Evolutionary conservation across 179 eudicot species (phyloP).

Genomic region (Patellifolia procumbens): DNA sequence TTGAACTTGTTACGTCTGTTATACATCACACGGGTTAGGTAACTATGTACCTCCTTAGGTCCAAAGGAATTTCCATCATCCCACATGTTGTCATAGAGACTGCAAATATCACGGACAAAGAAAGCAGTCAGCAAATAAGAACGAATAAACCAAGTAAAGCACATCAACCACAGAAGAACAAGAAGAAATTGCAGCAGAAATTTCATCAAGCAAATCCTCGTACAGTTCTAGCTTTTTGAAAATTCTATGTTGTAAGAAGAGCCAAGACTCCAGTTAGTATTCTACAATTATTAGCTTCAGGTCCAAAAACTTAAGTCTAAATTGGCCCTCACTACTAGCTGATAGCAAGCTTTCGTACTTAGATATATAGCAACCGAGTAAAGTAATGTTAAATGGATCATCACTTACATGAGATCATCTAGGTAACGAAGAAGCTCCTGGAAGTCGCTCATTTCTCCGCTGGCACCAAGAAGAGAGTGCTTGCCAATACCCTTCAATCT

Average conservation of each 20-base stretch:
- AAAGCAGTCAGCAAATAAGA: background rate
- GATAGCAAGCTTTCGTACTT: background rate
- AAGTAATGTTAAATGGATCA: background rate
- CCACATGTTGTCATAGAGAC: conserved; percentile 95
- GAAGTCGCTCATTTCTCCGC: conserved; percentile 95
- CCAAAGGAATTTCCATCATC: conserved; percentile 97
- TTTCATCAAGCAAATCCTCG: background rate
- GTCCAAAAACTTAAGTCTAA: background rate
- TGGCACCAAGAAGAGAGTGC: conserved; percentile 90
- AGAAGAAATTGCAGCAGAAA: background rate
- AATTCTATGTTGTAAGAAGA: too few relatives aligned
- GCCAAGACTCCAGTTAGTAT: too few relatives aligned
- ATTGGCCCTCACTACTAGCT: background rate
- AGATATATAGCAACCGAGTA: background rate
- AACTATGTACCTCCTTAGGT: conserved; percentile 92
- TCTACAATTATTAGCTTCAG: background rate
- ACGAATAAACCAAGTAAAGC: conserved; percentile 9
- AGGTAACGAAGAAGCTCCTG: conserved; percentile 82
- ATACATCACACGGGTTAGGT: conserved; percentile 86
- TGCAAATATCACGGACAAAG: conserved; percentile 33
- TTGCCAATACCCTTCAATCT: conserved; percentile 82
- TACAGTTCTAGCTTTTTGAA: background rate
- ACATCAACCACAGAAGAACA: conserved; percentile 1
- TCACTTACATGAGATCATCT: conserved; percentile 87
- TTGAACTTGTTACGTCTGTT: conserved; percentile 95